These are phyloP conservation scores for Cercospora sp. DNA, from an alignment of 2,329 filamentous ascomycete species.

Conservation along the genomic window DNA sequence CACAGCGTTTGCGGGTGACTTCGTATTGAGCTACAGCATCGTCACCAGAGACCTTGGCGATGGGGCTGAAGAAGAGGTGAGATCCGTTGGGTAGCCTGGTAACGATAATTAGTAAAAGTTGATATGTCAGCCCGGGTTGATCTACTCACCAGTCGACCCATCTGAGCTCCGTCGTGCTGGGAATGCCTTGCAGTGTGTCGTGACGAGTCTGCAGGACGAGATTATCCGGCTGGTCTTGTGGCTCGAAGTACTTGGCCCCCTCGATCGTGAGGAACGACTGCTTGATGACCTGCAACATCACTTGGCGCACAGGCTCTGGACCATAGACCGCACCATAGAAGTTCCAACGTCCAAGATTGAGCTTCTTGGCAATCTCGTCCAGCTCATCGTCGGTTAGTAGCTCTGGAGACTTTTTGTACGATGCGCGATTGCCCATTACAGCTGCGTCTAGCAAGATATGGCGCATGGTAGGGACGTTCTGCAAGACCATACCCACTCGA, in stretches of 20 bases:
- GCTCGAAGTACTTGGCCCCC: slow-evolving; percentile 48
- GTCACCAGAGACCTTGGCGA: slow-evolving; percentile 50
- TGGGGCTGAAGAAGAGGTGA: slow-evolving; percentile 56
- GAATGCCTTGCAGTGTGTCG: slow-evolving; percentile 37
- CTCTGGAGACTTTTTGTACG: slow-evolving; percentile 32
- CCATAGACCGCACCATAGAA: slow-evolving; percentile 53
- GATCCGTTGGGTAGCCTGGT: slow-evolving; percentile 49
- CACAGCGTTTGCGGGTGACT: slow-evolving; percentile 37
- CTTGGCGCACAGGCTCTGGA: slow-evolving; percentile 34
- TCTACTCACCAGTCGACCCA: slow-evolving; percentile 51
- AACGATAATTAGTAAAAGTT: neutral
- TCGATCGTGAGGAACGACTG: slow-evolving; percentile 45
- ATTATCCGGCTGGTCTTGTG: slow-evolving; percentile 43
- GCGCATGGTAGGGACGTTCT: slow-evolving; percentile 51
- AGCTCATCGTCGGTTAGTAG: slow-evolving; percentile 45
- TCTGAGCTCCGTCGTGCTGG: slow-evolving; percentile 41
- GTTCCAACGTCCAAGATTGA: slow-evolving; percentile 52
- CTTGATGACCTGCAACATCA: slow-evolving; percentile 45
- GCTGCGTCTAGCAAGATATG: slow-evolving; percentile 50
- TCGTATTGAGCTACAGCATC: slow-evolving; percentile 51
- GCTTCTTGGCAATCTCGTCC: slow-evolving; percentile 44
- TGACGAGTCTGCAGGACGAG: slow-evolving; percentile 34
- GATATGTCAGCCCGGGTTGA: neutral
- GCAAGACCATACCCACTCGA: slow-evolving; percentile 45
- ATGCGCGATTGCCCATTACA: slow-evolving; percentile 45